These are phyloP conservation scores for Phytophthora pistaciae DNA, from an alignment of 352 stramenopile species.

Conservation along the genomic window DNA sequence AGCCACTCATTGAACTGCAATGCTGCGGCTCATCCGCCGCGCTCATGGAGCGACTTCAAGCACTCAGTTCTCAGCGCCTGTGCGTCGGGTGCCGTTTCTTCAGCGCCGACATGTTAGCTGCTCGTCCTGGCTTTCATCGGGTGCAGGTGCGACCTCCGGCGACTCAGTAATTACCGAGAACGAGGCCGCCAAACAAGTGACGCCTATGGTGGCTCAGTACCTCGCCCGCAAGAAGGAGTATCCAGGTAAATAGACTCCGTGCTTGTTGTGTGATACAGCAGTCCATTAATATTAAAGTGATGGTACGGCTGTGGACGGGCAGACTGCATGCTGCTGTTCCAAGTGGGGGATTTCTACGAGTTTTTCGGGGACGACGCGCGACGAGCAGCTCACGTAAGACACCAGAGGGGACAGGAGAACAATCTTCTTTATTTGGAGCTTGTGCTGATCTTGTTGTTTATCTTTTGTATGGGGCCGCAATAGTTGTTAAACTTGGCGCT, in stretches of 20 bases:
- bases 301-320: neutral
- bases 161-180: conserved; percentile 6
- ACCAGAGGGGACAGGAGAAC: no score
- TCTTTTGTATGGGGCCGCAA: no score
- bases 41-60: conserved; percentile 5
- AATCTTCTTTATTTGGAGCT: no score
- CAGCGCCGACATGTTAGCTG: conserved; percentile 12
- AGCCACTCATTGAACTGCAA: conserved; percentile 7
- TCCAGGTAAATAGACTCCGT: conserved; percentile 39
- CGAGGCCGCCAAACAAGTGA: conserved; percentile 29
- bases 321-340: conserved; percentile 88
- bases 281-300: neutral
- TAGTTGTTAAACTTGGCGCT: conserved; percentile 74
- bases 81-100: neutral
- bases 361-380: conserved; percentile 84
- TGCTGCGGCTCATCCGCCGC: conserved; percentile 20
- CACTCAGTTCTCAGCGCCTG: conserved; percentile 6
- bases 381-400: conserved; percentile 63
- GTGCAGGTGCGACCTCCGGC: neutral
- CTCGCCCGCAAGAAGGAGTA: conserved; percentile 82
- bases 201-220: conserved; percentile 82
- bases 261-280: neutral
- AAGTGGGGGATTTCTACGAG: conserved; percentile 89
- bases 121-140: conserved; percentile 24
- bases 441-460: no score